Base-by-base conservation (phyloP, 2,329 filamentous ascomycete species). In the Tolypocladium tundrense region DNA sequence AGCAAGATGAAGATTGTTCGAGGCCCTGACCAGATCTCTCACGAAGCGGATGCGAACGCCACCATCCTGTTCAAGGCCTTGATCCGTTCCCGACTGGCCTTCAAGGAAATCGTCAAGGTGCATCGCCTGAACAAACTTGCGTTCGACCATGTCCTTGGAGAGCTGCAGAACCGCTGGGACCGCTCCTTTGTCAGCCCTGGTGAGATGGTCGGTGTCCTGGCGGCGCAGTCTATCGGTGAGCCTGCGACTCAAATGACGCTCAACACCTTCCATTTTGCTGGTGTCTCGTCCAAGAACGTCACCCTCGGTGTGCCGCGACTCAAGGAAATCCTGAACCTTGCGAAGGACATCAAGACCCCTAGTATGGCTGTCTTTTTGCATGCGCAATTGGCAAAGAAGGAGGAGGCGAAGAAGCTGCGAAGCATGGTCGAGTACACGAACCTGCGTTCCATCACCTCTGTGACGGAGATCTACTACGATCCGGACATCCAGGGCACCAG, bases 261-360 rank as follows among this genome's bases (percentile, higher is more conserved):
- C 60, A 99, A 99, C 78, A 99, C 94, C 31, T 99, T 99, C 88
- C 94, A 99, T 81, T 99, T 99, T 73, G 92, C 94, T 73, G 94
- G 94, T 96, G 91, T 99, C 60, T 96, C 95, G 42, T 96, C 93
- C 31, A 99, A 99, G 87, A 99, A 99, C 81, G 93, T 99, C 57
- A 99, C 94, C 0, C 87, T 99, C 54, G 94, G 94, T 91, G 94
- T 99, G 50, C 94, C 94, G 50, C 93, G 94, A 86, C 84, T 99
- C 54, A 99, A 99, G 82, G 94, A 99, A 78, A 99, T 99, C 85
- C 82, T 99, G 59, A 99, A 99, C 72, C 86, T 99, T 59, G 94
- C 95, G 0, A 92, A 88, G 65, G 95, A 97, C 74, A 97, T 99
- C 79, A 99, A 97, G 81, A 99, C 94, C 0, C 94, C 94, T 2